These are phyloP conservation scores for Suhomyces atakaporum DNA, from an alignment of 1,139 yeast genomes.

Conservation along the genomic window DNA sequence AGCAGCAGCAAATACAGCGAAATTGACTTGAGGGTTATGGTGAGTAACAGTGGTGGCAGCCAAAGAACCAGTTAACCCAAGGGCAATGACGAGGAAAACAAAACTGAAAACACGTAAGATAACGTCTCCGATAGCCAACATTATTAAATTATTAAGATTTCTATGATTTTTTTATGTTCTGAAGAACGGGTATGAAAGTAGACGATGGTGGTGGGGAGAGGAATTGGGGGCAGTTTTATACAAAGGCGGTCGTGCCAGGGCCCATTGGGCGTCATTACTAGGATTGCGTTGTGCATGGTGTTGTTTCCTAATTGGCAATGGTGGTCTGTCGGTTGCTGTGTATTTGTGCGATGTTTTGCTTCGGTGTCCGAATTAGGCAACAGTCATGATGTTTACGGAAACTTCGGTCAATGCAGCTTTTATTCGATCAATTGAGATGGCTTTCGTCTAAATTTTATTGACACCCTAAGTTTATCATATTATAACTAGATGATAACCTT, in stretches of 20 bases:
- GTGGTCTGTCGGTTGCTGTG: constrained; percentile 10
- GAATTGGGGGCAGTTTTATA: constrained; percentile 7
- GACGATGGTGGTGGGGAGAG: constrained; percentile 1
- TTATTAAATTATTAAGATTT: constrained; percentile 17
- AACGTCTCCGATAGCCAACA: constrained; percentile 73
- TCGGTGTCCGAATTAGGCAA: constrained; percentile 17
- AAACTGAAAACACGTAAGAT: constrained; percentile 75
- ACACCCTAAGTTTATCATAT: too few species aligned
- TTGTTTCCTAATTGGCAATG: constrained; percentile 11
- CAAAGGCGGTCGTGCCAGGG: constrained; percentile 7
- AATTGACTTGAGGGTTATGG: constrained; percentile 82
- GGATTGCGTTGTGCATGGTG: constrained; percentile 4
- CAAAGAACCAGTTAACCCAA: constrained; percentile 84
- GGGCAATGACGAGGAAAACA: constrained; percentile 68
- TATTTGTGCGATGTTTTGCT: constrained; percentile 10
- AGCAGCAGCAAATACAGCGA: constrained; percentile 82
- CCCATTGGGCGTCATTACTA: constrained; percentile 5
- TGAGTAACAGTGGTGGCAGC: constrained; percentile 63
- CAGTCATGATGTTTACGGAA: constrained; percentile 18
- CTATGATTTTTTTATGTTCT: not conserved
- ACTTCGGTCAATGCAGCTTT: too few species aligned
- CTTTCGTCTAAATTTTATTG: too few species aligned
- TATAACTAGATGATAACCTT: too few species aligned
- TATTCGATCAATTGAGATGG: too few species aligned
- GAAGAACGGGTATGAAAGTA: not conserved